Conservation (phyloP, 2,329 filamentous ascomycete species). For the Dichotomopilus funicola region DNA sequence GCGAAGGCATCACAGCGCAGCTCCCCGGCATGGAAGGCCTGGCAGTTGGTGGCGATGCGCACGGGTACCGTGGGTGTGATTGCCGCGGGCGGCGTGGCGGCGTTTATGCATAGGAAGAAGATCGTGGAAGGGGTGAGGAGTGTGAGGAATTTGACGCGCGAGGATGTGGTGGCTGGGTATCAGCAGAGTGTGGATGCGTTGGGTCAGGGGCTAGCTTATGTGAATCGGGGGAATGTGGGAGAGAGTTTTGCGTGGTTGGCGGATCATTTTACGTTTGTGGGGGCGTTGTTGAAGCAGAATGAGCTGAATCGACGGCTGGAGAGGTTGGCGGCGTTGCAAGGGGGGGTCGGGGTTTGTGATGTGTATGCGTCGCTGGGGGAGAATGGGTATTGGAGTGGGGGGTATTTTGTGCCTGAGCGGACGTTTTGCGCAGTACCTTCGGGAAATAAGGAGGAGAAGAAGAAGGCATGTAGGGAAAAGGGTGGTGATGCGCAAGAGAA, state of each 20-base stretch:
- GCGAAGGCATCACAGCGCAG: slow-evolving; percentile 9
- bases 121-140: slow-evolving; percentile 47
- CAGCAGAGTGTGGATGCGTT: slow-evolving; percentile 43
- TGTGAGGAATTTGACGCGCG: slow-evolving; percentile 42
- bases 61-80: slow-evolving; percentile 78
- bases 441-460: slow-evolving; percentile 34
- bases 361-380: slow-evolving; percentile 72
- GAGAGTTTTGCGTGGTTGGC: slow-evolving; percentile 71
- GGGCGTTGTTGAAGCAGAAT: slow-evolving; percentile 65
- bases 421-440: slow-evolving; percentile 69
- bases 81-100: slow-evolving; percentile 71
- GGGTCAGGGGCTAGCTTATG: slow-evolving; percentile 49
- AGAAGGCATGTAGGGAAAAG: slow-evolving; percentile 41
- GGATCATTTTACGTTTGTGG: slow-evolving; percentile 80
- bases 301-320: slow-evolving; percentile 64
- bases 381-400: slow-evolving; percentile 57
- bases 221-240: slow-evolving; percentile 53
- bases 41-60: slow-evolving; percentile 64
- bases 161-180: slow-evolving; percentile 43
- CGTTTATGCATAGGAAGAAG: slow-evolving; percentile 69
- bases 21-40: slow-evolving; percentile 44
- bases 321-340: slow-evolving; percentile 48
- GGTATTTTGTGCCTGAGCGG: slow-evolving; percentile 57
- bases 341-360: slow-evolving; percentile 63
- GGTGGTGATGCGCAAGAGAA: slow-evolving; percentile 56